These are phyloP conservation scores for Ormosia emarginata DNA, from an alignment of 306 rosid genomes.

Conservation along the genomic window DNA sequence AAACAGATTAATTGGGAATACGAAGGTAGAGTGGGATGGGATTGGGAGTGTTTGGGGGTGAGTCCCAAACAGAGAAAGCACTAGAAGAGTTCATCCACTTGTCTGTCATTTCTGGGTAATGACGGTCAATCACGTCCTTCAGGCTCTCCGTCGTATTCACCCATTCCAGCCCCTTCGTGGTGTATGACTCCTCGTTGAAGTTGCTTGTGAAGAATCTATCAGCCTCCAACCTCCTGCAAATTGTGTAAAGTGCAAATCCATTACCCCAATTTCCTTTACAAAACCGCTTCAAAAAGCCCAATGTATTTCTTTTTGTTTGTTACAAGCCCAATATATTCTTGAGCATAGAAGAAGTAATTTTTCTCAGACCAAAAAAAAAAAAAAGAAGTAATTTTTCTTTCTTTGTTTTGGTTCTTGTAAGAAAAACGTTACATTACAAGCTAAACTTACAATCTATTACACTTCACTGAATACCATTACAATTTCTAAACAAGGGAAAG, in stretches of 20 bases:
- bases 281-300: background rate
- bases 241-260: background rate
- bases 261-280: background rate
- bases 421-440: too few species aligned
- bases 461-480: too few species aligned
- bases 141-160: slow-evolving; percentile 54
- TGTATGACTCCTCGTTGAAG: slow-evolving; percentile 51
- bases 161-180: slow-evolving; percentile 52
- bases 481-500: too few species aligned
- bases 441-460: too few species aligned
- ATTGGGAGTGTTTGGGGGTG: slow-evolving; percentile 24
- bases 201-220: slow-evolving; percentile 60
- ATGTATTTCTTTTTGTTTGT: too few species aligned
- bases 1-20: slow-evolving; percentile 15
- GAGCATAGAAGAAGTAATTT: too few species aligned
- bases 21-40: slow-evolving; percentile 47
- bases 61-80: slow-evolving; percentile 67
- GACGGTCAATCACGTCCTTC: slow-evolving; percentile 57
- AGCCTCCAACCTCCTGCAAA: slow-evolving; percentile 55
- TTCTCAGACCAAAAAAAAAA: too few species aligned
- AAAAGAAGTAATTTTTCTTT: too few species aligned
- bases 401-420: too few species aligned
- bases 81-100: slow-evolving; percentile 59
- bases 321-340: too few species aligned
- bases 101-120: slow-evolving; percentile 45